Evolutionary conservation across 345 rosid genomes (phyloP), one percentile per base, ranked within the genome.

Genomic region (Mallotus nudiflorus): DNA sequence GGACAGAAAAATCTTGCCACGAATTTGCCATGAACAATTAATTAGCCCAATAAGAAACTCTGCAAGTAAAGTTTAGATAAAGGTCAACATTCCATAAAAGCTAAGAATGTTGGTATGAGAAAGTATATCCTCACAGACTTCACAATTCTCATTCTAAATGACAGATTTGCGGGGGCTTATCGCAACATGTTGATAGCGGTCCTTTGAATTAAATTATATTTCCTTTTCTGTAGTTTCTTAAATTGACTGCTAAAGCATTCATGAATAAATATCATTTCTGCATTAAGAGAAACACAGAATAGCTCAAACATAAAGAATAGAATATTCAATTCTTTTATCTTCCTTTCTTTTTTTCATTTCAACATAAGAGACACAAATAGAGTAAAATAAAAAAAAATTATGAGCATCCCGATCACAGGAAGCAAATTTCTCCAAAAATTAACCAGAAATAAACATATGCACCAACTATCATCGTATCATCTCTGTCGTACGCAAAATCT

Each of bases 21-120:
- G 84, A 79, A 68, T 83, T 90, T 22, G 93, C 90, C 98, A 89
- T 91, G 54, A 72, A 74, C 62, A 79, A 56, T 46, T 65, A 48
- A 6, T 60, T 37, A 63, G 45, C 63, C 66, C 72, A 65, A 62
- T 63, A 42, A 51, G 50, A 74, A 60, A 22, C 22, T 58, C 80
- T 72, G 76, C 60, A 58, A 42, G 28, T 53, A 24, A n/a, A 7
- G 16, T 19, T 50, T n/a, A 50, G 33, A 12, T 40, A 54, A 54
- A 52, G 24, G 44, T 31, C 49, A 31, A 50, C 51, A 15, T 52
- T 13, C n/a, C 53, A 49, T n/a, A 19, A 44, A n/a, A 54, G 12
- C 22, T 27, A 54, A 8, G 18, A 24, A 60, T 35, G 9, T 60
- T 4, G 27, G 35, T 8, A 2, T 29, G 9, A 6, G 31, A 18